Evolutionary conservation across 768 basidiomycete species (phyloP).

Genomic region (Termitomyces sp.): DNA sequence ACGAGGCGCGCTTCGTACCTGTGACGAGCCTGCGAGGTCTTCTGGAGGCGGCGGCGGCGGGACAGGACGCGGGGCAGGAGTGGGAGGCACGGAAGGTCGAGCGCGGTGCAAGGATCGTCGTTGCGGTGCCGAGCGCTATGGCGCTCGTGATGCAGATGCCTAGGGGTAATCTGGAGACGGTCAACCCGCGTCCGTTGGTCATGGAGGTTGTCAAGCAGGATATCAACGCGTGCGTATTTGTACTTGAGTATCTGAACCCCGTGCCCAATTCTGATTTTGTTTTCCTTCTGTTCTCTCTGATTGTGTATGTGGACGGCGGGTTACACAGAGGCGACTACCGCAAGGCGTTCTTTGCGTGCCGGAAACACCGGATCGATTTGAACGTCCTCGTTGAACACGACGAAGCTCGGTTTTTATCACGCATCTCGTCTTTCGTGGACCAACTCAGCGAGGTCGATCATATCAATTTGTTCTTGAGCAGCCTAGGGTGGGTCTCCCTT

Average conservation of each 20-base stretch:
- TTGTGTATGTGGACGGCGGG: no score
- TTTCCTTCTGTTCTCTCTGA: no score
- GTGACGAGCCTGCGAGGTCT: conserved; percentile 26
- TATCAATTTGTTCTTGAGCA: conserved; percentile 87
- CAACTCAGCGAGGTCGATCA: conserved; percentile 89
- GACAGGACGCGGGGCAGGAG: conserved; percentile 21
- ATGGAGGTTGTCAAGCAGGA: conserved; percentile 78
- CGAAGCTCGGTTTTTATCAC: conserved; percentile 55
- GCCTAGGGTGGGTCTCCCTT: conserved; percentile 51
- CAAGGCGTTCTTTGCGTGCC: conserved; percentile 85
- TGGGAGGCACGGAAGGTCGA: conserved; percentile 83
- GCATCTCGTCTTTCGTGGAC: conserved; percentile 65
- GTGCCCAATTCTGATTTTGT: no score
- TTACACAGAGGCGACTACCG: conserved; percentile 78
- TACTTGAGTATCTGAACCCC: no score
- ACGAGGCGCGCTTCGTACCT: conserved; percentile 75
- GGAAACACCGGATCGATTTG: conserved; percentile 91
- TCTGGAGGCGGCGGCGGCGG: neutral
- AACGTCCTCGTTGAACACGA: conserved; percentile 84
- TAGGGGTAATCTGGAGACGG: conserved; percentile 92
- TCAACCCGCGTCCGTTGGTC: conserved; percentile 89
- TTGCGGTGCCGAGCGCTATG: conserved; percentile 84
- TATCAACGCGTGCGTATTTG: conserved; percentile 55
- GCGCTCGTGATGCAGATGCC: conserved; percentile 95
- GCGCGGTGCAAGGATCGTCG: conserved; percentile 84